phyloP scores from a whole-genome alignment of 139 green algal genomes.

The Tetraselmis striata region DNA sequence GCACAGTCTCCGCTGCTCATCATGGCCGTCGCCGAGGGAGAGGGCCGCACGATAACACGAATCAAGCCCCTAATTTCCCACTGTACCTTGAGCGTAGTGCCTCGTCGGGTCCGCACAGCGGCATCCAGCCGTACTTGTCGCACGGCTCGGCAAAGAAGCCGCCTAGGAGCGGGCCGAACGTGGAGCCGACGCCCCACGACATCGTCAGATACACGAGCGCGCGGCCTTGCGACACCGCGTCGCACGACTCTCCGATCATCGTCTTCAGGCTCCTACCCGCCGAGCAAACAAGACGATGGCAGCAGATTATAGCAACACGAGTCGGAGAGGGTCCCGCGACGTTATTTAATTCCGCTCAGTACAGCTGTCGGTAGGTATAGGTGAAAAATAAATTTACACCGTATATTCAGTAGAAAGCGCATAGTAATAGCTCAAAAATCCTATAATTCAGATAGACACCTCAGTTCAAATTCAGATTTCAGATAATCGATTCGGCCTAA shows the following conservation, averaged over 20 bases:
- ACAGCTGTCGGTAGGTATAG: no score
- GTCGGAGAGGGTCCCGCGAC: no score
- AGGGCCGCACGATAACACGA: no score
- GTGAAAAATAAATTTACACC: background rate
- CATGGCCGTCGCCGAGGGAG: no score
- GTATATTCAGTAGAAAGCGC: no score
- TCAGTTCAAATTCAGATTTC: background rate
- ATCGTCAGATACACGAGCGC: slow-evolving; percentile 21
- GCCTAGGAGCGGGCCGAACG: slow-evolving; percentile 20
- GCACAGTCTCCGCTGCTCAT: no score
- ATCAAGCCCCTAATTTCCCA: background rate
- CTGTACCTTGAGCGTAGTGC: background rate
- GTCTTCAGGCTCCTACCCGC: slow-evolving; percentile 27
- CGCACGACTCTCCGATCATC: slow-evolving; percentile 33
- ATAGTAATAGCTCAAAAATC: background rate
- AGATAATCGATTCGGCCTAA: no score
- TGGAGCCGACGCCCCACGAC: slow-evolving; percentile 13
- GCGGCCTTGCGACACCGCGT: slow-evolving; percentile 5
- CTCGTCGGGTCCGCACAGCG: background rate
- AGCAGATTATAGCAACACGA: no score
- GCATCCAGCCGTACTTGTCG: background rate
- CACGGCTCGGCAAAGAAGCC: slow-evolving; percentile 25
- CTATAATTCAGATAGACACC: background rate
- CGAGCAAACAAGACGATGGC: background rate
- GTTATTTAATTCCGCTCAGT: no score